Evolutionary conservation across 176 grass and related monocot species (phyloP).

Genomic region (Canna indica): DNA sequence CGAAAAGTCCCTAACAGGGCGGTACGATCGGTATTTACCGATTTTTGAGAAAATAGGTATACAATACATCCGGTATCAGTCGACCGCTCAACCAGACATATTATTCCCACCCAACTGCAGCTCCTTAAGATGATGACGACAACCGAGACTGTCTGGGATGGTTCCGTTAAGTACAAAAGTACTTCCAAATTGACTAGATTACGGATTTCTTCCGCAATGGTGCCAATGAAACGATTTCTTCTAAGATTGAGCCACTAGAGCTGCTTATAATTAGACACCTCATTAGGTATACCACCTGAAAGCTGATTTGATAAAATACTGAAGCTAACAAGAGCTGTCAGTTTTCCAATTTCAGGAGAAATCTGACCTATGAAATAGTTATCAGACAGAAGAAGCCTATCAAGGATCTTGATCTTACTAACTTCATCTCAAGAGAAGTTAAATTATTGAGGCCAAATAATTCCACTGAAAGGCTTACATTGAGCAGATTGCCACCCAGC

Average conservation of each 20-base stretch:
- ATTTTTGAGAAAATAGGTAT: no score
- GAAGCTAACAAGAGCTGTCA: slow-evolving; percentile 80
- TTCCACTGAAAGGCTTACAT: slow-evolving; percentile 53
- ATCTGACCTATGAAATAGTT: slow-evolving; percentile 83
- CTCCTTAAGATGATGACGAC: slow-evolving; percentile 60
- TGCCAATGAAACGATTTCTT: slow-evolving; percentile 56
- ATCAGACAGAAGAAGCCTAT: slow-evolving; percentile 61
- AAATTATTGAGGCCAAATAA: slow-evolving; percentile 56
- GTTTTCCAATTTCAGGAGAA: slow-evolving; percentile 54
- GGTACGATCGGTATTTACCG: no score
- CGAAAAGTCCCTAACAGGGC: no score
- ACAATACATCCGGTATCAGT: no score
- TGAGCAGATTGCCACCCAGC: slow-evolving; percentile 61
- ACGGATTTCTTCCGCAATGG: slow-evolving; percentile 56
- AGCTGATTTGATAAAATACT: slow-evolving; percentile 83
- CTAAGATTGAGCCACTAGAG: slow-evolving; percentile 95
- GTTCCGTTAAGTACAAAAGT: slow-evolving; percentile 74
- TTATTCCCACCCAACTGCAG: slow-evolving; percentile 85
- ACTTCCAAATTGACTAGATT: slow-evolving; percentile 69
- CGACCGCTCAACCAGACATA: slow-evolving; percentile 50
- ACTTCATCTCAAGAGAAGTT: slow-evolving; percentile 71
- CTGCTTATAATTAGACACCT: slow-evolving; percentile 52
- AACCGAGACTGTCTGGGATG: slow-evolving; percentile 63
- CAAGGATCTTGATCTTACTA: slow-evolving; percentile 61
- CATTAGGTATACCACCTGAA: slow-evolving; percentile 39